These are phyloP conservation scores for Thecaphora thlaspeos DNA, from an alignment of 1,284 basidiomycete genomes.

Conservation along the genomic window DNA sequence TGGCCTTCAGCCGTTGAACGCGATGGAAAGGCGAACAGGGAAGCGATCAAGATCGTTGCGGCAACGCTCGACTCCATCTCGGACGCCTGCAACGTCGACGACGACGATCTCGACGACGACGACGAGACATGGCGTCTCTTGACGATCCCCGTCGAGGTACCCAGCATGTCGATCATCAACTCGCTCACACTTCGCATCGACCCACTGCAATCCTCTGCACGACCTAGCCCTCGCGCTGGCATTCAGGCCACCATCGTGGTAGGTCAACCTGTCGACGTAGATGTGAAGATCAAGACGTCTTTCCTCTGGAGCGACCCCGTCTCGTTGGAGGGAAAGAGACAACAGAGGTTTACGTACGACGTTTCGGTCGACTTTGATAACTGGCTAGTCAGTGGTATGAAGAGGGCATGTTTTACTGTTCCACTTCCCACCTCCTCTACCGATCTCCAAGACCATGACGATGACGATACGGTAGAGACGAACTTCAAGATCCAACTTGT, in stretches of 20 bases:
- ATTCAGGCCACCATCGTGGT: conserved; percentile 14
- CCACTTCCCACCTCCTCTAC: neutral
- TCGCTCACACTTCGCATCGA: conserved; percentile 16
- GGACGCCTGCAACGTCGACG: neutral
- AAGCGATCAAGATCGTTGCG: conserved; percentile 1
- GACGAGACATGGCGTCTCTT: conserved; percentile 22
- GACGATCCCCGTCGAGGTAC: conserved; percentile 43
- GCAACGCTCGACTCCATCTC: conserved; percentile 1
- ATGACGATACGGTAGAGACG: neutral
- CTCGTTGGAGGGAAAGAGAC: neutral
- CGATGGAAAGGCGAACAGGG: neutral
- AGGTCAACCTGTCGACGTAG: conserved; percentile 24
- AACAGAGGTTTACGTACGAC: conserved; percentile 38
- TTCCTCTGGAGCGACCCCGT: conserved; percentile 8
- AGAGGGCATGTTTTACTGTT: conserved; percentile 24
- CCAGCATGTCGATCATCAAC: conserved; percentile 30
- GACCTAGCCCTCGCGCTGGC: neutral
- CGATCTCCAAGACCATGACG: too few species aligned
- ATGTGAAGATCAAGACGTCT: conserved; percentile 17
- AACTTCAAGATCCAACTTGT: conserved; percentile 25
- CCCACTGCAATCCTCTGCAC: neutral
- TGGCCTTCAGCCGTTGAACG: too few species aligned
- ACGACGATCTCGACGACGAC: neutral
- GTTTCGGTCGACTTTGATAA: conserved; percentile 39
- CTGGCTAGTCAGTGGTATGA: conserved; percentile 47